Evolutionary conservation across 1,139 yeast genomes (phyloP), one percentile per base, ranked within the genome.

Genomic region (Suhomyces guaymorum): DNA sequence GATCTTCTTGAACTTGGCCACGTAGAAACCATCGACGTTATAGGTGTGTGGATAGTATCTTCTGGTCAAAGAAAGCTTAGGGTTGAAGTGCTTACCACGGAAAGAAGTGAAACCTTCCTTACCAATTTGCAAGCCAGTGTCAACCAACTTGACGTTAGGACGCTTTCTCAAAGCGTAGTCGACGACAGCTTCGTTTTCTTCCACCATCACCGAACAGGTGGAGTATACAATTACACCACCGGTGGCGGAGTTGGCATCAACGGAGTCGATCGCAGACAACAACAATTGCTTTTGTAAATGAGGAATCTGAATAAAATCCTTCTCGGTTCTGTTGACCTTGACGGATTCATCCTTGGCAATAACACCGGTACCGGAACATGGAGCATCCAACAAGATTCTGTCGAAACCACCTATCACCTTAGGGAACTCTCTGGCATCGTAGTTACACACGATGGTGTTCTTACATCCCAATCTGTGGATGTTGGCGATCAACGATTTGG

Each of bases 291-390:
- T 92, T 61, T 94, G 99, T 51, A 94, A 73, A 60, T 90, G 97
- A 35, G 98, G 98, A 51, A 94, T 85, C 63, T 92, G 96, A 51
- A 90, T 84, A 60, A 92, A 94, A 63, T 94, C 99, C 63, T 89
- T 89, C 57, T 89, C 97, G 14, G 95, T 88, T 71, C 97, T 84
- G 47, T 85, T 83, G 11, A 87, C 84, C 64, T 94, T 94, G 44
- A 92, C 97, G 34, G 89, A 82, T 56, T 89, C 96, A 67, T 94
- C 98, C 68, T 94, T 94, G 43, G 96, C 94, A 58, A 94, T 90
- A 50, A 94, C 98, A 69, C 99, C 99, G 4, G 98, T 92, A 70
- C 99, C 99, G 3, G 98, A 89, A 68, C 99, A 94, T 48, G 99
- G 99, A 21, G 99, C 98, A 73, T 94, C 99, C 51, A 94, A 73